A percentile compares a stretch with the other conserved stretches of the same genome.
Conservation (phyloP, 202 grass and related monocot genomes). For the Setaria italica region DNA sequence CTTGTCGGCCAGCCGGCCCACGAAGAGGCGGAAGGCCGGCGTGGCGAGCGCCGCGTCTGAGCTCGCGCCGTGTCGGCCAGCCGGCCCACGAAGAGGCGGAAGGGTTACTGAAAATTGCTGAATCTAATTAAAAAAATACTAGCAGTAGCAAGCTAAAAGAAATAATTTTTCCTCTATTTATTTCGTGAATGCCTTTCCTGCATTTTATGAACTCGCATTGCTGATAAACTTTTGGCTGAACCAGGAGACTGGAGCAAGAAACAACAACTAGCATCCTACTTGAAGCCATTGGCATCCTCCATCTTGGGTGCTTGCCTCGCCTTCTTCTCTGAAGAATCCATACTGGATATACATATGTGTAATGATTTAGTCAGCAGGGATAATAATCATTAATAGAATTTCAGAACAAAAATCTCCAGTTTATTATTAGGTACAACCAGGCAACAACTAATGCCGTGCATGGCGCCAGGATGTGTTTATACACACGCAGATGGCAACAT, state of each 20-base stretch:
- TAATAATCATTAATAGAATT: not conserved
- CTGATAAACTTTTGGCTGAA: not conserved
- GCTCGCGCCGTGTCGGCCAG: no score
- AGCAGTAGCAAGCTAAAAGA: no score
- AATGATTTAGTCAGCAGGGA: not conserved
- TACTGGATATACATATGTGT: not conserved
- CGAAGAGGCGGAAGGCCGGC: slow-evolving; percentile 74
- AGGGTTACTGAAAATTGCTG: no score
- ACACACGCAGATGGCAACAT: no score
- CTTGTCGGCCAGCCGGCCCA: slow-evolving; percentile 66
- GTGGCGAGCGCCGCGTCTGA: slow-evolving; percentile 49
- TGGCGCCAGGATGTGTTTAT: no score
- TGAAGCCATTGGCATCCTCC: not conserved
- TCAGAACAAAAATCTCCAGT: not conserved
- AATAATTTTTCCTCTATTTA: no score
- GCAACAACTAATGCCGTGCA: no score
- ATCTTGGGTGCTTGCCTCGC: not conserved
- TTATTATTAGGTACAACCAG: not conserved
- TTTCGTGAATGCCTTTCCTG: not conserved
- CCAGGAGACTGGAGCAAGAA: not conserved
- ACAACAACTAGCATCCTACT: not conserved
- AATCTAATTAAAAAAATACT: no score
- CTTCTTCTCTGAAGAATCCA: not conserved
- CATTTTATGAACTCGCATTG: not conserved
- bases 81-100: no score